Evolutionary conservation across 441 rosid genomes (phyloP).

Genomic region (Brassica hybrid): DNA sequence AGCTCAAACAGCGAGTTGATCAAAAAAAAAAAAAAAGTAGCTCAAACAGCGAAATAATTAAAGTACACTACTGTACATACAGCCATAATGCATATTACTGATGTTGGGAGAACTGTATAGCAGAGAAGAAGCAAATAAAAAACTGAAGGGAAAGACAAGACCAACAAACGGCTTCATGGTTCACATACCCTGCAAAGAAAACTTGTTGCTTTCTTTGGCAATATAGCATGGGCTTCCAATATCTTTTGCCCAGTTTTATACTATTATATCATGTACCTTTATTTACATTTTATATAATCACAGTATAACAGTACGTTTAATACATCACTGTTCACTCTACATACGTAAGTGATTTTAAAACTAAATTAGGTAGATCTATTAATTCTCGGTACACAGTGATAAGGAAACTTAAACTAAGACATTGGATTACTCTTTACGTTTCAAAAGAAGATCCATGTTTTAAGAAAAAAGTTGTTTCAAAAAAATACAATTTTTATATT

Average conservation of each 20-base stretch:
- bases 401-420: too few species aligned
- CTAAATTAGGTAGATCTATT: background rate
- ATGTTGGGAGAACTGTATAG: background rate
- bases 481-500: too few species aligned
- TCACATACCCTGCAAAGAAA: slow-evolving; percentile 42
- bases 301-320: background rate
- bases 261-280: slow-evolving; percentile 8
- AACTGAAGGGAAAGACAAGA: slow-evolving; percentile 33
- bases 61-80: background rate
- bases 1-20: background rate
- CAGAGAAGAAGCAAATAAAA: background rate
- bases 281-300: background rate
- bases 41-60: background rate
- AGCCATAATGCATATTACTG: background rate
- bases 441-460: too few species aligned
- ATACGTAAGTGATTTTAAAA: background rate
- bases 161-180: slow-evolving; percentile 36
- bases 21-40: background rate
- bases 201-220: slow-evolving; percentile 26
- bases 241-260: background rate
- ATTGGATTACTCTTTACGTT: too few species aligned
- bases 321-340: background rate
- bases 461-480: too few species aligned
- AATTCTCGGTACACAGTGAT: background rate
- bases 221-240: slow-evolving; percentile 37